A percentile compares a stretch with the other conserved stretches of the same genome.
phyloP scores from a whole-genome alignment of 768 basidiomycete genomes.

The Suillus clintonianus region DNA sequence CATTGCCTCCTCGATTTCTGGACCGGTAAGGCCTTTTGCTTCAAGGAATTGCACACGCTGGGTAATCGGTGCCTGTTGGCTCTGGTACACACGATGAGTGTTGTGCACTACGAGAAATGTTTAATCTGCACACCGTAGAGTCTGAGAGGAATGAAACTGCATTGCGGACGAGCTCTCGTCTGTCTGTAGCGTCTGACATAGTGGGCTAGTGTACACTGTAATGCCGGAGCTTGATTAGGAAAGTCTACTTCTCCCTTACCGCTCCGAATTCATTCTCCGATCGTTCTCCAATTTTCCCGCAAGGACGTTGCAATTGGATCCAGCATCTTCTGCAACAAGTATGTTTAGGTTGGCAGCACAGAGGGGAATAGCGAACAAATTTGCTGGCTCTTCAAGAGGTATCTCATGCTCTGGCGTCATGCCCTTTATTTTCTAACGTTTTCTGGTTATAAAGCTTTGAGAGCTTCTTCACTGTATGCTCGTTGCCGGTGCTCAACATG shows the following conservation, averaged over 20 bases:
- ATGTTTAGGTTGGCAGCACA: constrained; percentile 35
- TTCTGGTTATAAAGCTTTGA: background rate
- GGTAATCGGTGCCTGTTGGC: constrained; percentile 73
- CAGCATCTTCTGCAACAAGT: constrained; percentile 9
- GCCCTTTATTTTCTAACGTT: background rate
- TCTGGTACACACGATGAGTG: constrained; percentile 42
- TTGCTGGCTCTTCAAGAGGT: constrained; percentile 17
- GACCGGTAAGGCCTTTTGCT: constrained; percentile 81
- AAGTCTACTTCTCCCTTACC: constrained; percentile 1
- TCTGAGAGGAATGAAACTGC: constrained; percentile 87
- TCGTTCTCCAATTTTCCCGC: constrained; percentile 12
- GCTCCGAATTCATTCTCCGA: constrained; percentile 31
- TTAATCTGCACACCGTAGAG: constrained; percentile 57
- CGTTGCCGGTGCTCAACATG: constrained; percentile 19
- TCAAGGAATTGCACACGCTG: constrained; percentile 94
- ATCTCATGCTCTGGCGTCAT: background rate
- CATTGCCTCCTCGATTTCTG: constrained; percentile 87
- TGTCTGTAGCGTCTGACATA: constrained; percentile 57
- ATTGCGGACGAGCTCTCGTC: constrained; percentile 75
- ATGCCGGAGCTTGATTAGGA: background rate
- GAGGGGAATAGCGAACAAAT: constrained; percentile 15
- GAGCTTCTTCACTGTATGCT: constrained; percentile 11
- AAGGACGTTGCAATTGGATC: background rate
- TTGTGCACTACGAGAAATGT: background rate
- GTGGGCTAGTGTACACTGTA: background rate